Conservation (phyloP, 2,329 filamentous ascomycete genomes). For the Diplodia sapinea region DNA sequence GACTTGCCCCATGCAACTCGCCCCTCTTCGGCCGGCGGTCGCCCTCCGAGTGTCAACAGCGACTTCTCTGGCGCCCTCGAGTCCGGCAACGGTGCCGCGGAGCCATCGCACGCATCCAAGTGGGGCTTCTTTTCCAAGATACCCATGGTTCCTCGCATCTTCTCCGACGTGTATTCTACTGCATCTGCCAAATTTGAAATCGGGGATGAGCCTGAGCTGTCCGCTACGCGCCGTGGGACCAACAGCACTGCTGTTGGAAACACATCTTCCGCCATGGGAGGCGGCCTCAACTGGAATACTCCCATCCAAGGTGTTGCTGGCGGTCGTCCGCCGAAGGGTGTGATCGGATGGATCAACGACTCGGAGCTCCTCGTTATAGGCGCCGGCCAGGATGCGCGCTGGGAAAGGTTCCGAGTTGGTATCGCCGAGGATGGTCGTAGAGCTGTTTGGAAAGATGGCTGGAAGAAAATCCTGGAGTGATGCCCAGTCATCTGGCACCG, state of each 20-base stretch:
- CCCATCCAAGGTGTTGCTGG: conserved; percentile 60
- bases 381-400: conserved; percentile 78
- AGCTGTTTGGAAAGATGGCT: conserved; percentile 73
- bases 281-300: conserved; percentile 48
- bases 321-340: conserved; percentile 74
- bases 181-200: conserved; percentile 81
- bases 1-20: conserved; percentile 65
- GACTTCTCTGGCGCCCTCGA: conserved; percentile 32
- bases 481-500: neutral
- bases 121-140: conserved; percentile 86
- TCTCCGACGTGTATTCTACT: conserved; percentile 89
- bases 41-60: conserved; percentile 33
- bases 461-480: conserved; percentile 63
- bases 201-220: conserved; percentile 68
- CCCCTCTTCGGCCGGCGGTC: conserved; percentile 31
- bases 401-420: conserved; percentile 84
- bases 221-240: conserved; percentile 40
- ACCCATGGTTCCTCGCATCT: conserved; percentile 82
- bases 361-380: conserved; percentile 76
- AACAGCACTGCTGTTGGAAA: conserved; percentile 35
- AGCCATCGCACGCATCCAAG: conserved; percentile 64
- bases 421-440: conserved; percentile 71
- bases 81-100: conserved; percentile 28
- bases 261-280: conserved; percentile 34
- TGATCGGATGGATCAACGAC: conserved; percentile 84